Percentiles rank a stretch among this genome's conserved stretches.
Conservation (phyloP, 148 eudicot genomes). For the Bassia scoparia region DNA sequence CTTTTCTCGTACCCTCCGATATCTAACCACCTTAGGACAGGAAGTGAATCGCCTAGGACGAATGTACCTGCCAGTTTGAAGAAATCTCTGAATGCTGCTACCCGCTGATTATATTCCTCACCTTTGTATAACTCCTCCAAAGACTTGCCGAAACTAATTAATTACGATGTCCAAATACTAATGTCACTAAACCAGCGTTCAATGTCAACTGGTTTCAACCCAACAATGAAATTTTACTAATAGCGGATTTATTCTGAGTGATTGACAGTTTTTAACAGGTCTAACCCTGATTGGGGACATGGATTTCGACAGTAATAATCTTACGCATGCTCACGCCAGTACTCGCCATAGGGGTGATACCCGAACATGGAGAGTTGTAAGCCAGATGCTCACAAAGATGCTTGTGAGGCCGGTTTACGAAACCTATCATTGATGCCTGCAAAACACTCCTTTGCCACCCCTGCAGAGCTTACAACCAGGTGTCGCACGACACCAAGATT, state of each 20-base stretch:
- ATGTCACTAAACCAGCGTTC: slow-evolving; percentile 43
- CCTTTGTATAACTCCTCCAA: slow-evolving; percentile 18
- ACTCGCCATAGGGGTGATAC: too few species aligned
- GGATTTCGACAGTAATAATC: slow-evolving; percentile 27
- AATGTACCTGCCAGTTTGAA: slow-evolving; percentile 18
- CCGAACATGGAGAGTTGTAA: too few species aligned
- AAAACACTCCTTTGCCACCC: slow-evolving; percentile 48
- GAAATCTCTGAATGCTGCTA: slow-evolving; percentile 24
- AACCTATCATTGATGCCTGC: slow-evolving; percentile 35
- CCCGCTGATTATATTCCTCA: slow-evolving; percentile 11
- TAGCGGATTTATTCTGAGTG: slow-evolving; percentile 23
- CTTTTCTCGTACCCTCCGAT: slow-evolving; percentile 35
- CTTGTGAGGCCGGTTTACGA: slow-evolving; percentile 34
- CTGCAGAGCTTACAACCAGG: too few species aligned
- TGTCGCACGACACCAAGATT: too few species aligned
- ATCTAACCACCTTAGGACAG: slow-evolving; percentile 30
- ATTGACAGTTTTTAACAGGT: slow-evolving; percentile 20
- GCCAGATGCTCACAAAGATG: slow-evolving; percentile 18
- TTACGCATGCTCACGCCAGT: too few species aligned
- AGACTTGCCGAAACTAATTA: slow-evolving; percentile 32
- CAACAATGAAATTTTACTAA: too few species aligned
- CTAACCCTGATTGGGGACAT: slow-evolving; percentile 28
- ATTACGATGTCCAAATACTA: slow-evolving; percentile 30
- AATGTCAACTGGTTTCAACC: too few species aligned
- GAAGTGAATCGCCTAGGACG: slow-evolving; percentile 26